Percentiles rank a stretch among this genome's conserved stretches.
These are phyloP conservation scores for Didymella pomorum DNA, from an alignment of 2,329 filamentous ascomycete species.

Conservation along the genomic window DNA sequence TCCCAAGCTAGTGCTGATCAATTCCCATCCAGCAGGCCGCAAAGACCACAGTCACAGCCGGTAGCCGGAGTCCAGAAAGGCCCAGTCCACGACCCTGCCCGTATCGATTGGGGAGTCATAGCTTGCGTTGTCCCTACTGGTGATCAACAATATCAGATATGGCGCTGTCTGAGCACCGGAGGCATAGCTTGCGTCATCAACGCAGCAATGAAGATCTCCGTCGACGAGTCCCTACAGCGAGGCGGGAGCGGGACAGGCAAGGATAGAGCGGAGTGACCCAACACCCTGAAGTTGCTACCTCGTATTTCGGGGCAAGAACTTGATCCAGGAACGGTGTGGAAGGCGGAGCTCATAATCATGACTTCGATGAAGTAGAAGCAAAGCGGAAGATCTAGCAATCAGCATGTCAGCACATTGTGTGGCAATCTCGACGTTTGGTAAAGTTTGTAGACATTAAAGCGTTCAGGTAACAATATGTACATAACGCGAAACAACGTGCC, in stretches of 20 bases:
- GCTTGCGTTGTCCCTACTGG: not conserved
- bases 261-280: not conserved
- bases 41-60: not conserved
- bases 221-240: not conserved
- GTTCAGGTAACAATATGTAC: not conserved
- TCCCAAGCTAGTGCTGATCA: not conserved
- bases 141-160: too few species aligned
- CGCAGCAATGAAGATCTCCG: not conserved
- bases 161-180: not conserved
- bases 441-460: not conserved
- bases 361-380: not conserved
- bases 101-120: not conserved
- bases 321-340: not conserved
- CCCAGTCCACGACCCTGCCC: not conserved
- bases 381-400: not conserved
- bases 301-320: too few species aligned
- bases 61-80: not conserved
- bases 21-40: not conserved
- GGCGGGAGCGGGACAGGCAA: not conserved
- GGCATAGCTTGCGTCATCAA: not conserved
- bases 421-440: not conserved
- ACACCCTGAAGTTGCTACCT: not conserved
- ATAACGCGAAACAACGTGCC: not conserved
- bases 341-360: not conserved
- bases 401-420: not conserved